Conservation (phyloP, 345 rosid genomes). For the Pistacia atlantica region DNA sequence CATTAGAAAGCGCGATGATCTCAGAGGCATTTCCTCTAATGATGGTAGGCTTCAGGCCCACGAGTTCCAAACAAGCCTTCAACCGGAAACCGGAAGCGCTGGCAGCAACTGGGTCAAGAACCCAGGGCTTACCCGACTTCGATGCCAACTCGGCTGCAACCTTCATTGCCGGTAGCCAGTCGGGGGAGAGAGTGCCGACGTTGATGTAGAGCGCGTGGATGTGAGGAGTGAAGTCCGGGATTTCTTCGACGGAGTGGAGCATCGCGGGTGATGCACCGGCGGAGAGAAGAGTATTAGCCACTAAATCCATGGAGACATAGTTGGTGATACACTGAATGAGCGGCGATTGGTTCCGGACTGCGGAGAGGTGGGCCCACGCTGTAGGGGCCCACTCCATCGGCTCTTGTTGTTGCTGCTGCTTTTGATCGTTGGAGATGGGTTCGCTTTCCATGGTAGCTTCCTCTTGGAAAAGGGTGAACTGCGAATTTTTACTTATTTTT, state of each 20-base stretch:
- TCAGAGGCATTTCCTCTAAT: constrained; percentile 91
- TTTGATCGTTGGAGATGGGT: not conserved
- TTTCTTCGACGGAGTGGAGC: constrained; percentile 69
- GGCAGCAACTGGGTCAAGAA: constrained; percentile 92
- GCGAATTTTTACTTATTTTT: too few species aligned
- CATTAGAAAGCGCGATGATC: constrained; percentile 67
- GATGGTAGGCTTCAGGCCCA: constrained; percentile 61
- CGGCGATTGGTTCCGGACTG: constrained; percentile 59
- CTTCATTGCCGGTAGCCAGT: constrained; percentile 83
- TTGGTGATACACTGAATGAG: constrained; percentile 93
- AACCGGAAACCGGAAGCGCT: constrained; percentile 74
- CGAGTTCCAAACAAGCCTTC: constrained; percentile 71
- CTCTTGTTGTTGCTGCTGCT: not conserved
- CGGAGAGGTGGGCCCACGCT: constrained; percentile 47
- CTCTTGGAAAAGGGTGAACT: too few species aligned
- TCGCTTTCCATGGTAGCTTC: not conserved
- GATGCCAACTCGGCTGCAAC: constrained; percentile 56
- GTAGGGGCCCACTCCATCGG: constrained; percentile 34
- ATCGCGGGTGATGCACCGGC: constrained; percentile 97
- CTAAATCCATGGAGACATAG: constrained; percentile 88
- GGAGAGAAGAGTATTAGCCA: constrained; percentile 81
- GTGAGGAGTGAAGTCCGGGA: constrained; percentile 82
- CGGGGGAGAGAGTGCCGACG: constrained; percentile 71
- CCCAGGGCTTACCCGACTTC: constrained; percentile 69
- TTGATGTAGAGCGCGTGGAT: constrained; percentile 67